A percentile compares a stretch with the other conserved stretches of the same genome.
phyloP scores from a whole-genome alignment of 768 basidiomycete genomes.

The Panaeolus papilionaceus region DNA sequence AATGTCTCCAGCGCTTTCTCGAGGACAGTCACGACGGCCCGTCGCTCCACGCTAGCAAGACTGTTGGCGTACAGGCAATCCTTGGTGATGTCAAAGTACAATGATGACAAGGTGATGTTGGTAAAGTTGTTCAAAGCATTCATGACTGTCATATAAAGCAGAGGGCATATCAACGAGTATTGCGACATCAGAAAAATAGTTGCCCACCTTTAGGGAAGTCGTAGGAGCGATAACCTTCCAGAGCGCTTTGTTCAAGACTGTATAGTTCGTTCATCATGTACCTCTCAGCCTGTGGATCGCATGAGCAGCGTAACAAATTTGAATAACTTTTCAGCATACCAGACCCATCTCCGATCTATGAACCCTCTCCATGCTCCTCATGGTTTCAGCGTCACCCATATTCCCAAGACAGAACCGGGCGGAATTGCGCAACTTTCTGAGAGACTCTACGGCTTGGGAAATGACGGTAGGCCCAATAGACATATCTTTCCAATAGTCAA shows the following conservation, averaged over 20 bases:
- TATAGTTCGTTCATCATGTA: conserved; percentile 89
- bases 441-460: conserved; percentile 72
- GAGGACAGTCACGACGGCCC: conserved; percentile 73
- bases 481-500: conserved; percentile 90
- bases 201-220: conserved; percentile 82
- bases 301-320: neutral
- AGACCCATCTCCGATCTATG: conserved; percentile 60
- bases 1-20: conserved; percentile 74
- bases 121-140: conserved; percentile 77
- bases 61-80: conserved; percentile 85
- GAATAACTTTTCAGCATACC: conserved; percentile 47
- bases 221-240: conserved; percentile 73
- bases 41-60: conserved; percentile 55
- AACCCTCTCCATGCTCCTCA: conserved; percentile 41
- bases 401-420: conserved; percentile 89
- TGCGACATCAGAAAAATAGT: neutral
- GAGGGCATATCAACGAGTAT: neutral
- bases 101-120: conserved; percentile 83
- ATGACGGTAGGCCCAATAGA: conserved; percentile 83
- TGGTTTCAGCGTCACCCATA: conserved; percentile 48
- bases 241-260: conserved; percentile 67
- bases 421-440: conserved; percentile 88
- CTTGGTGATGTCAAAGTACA: conserved; percentile 93
- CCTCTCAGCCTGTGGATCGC: conserved; percentile 66
- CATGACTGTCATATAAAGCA: conserved; percentile 55